Evolutionary conservation across 129 eudicot genomes (phyloP), one percentile per base, ranked within the genome.

Genomic region (Kitagawia praeruptora): DNA sequence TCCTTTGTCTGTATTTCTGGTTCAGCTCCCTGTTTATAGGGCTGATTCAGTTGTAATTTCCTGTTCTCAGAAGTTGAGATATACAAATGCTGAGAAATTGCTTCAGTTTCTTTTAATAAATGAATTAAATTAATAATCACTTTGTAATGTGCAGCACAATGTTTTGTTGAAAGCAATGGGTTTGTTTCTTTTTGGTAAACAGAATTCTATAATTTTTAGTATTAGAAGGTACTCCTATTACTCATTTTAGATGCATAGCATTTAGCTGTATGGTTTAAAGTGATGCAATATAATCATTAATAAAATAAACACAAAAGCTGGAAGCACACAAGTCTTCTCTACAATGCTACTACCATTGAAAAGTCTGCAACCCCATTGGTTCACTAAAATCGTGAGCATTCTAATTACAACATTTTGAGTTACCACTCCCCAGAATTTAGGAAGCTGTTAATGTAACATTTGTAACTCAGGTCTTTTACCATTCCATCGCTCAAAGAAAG

Each of bases 1-100:
- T 56, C 69, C 27, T n/a, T n/a, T 58, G 81, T 69, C 82, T 82
- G 78, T 58, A 58, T 58, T 58, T 58, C 67, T 58, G 31, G 25
- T 58, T 58, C n/a, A 58, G 67, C 67, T 58, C 66, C 8, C 14
- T 58, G 67, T 21, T 58, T 58, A 56, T 78, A 75, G 81, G 81
- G 78, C 72, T 84, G 70, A 75, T 82, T 78, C 77, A 21, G 18
- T 37, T 70, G 51, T 34, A 34, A 16, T 67, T 28, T 79, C 46
- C 28, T 63, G 23, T 41, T 19, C 51, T 23, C 0, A 66, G 47
- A 51, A 73, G 39, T 78, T 31, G 74, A 77, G 73, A 42, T 77
- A 10, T 41, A 77, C 28, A 28, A 8, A 76, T 31, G 41, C 44
- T 76, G 45, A 21, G 47, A 76, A 48, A 18, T 48, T 7, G 67